These are phyloP conservation scores for Calonectria ilicicola DNA, from an alignment of 2,329 filamentous ascomycete species.

Conservation along the genomic window DNA sequence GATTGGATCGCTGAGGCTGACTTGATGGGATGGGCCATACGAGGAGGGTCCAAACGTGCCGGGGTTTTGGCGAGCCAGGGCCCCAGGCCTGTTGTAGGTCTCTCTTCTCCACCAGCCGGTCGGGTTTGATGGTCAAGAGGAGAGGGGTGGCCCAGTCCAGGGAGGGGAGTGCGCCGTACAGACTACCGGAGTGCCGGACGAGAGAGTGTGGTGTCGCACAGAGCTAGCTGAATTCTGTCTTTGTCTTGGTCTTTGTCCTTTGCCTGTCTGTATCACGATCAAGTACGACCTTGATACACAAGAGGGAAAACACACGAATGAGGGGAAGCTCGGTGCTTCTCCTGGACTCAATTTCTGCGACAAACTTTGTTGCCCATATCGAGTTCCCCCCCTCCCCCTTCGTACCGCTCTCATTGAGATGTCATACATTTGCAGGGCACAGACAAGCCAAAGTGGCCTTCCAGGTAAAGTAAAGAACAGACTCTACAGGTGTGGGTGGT, in stretches of 20 bases:
- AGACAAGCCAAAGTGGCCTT: slow-evolving; percentile 12
- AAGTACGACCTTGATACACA: slow-evolving; percentile 1
- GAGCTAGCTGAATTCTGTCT: not conserved
- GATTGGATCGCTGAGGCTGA: slow-evolving; percentile 16
- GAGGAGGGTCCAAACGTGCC: slow-evolving; percentile 11
- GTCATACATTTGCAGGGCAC: not conserved
- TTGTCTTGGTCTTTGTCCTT: not conserved
- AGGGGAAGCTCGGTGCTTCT: slow-evolving; percentile 5
- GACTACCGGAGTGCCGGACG: slow-evolving; percentile 12
- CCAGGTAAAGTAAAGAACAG: slow-evolving; percentile 13
- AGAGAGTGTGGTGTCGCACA: not conserved
- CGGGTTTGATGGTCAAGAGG: slow-evolving; percentile 24
- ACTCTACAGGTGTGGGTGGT: slow-evolving; percentile 11
- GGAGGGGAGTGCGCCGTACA: slow-evolving; percentile 19
- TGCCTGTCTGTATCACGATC: not conserved
- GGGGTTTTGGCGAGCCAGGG: slow-evolving; percentile 13
- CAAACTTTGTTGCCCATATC: not conserved
- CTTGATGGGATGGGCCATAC: slow-evolving; percentile 12
- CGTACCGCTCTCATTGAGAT: not conserved
- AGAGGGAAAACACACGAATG: not conserved
- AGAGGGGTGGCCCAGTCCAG: not conserved
- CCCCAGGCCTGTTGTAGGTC: slow-evolving; percentile 8
- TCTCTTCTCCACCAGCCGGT: slow-evolving; percentile 28
- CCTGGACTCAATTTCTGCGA: not conserved
- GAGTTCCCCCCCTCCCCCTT: not conserved